Conservation (phyloP, 202 grass and related monocot genomes). For the Zizania palustris region DNA sequence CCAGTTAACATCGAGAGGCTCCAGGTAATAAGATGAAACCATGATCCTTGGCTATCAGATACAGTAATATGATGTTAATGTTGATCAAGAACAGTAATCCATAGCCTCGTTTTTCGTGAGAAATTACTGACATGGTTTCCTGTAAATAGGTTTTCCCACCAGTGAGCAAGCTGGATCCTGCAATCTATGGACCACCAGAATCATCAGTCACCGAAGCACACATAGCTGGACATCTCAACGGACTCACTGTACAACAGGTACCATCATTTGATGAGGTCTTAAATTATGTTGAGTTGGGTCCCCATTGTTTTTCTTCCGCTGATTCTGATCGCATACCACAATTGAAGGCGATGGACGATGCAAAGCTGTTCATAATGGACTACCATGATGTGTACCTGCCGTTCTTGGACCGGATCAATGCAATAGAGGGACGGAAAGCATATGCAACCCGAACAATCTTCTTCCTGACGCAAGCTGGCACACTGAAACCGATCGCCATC, state of each 20-base stretch:
- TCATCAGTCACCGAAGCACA: slow-evolving; percentile 82
- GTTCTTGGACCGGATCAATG: slow-evolving; percentile 88
- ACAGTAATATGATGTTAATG: neutral
- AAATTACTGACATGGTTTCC: slow-evolving; percentile 25
- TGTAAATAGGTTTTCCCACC: slow-evolving; percentile 80
- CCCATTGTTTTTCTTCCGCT: slow-evolving; percentile 19
- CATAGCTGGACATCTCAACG: slow-evolving; percentile 74
- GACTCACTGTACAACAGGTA: slow-evolving; percentile 92
- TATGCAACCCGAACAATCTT: slow-evolving; percentile 88
- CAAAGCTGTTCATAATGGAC: slow-evolving; percentile 81
- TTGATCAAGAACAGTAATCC: neutral
- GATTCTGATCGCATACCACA: slow-evolving; percentile 33
- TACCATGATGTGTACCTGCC: slow-evolving; percentile 83
- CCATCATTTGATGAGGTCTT: slow-evolving; percentile 1
- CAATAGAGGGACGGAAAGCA: slow-evolving; percentile 78
- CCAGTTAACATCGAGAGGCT: slow-evolving; percentile 81
- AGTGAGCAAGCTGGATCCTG: slow-evolving; percentile 77
- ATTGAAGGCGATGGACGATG: slow-evolving; percentile 78
- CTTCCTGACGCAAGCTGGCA: slow-evolving; percentile 76
- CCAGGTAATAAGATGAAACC: slow-evolving; percentile 53
- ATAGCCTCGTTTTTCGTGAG: neutral
- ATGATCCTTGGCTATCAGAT: neutral
- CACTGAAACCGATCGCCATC: slow-evolving; percentile 89
- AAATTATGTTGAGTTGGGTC: slow-evolving; percentile 22
- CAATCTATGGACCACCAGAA: slow-evolving; percentile 71